Base-by-base conservation (phyloP, 202 grass and related monocot species). In the Dendrocalamus latiflorus region DNA sequence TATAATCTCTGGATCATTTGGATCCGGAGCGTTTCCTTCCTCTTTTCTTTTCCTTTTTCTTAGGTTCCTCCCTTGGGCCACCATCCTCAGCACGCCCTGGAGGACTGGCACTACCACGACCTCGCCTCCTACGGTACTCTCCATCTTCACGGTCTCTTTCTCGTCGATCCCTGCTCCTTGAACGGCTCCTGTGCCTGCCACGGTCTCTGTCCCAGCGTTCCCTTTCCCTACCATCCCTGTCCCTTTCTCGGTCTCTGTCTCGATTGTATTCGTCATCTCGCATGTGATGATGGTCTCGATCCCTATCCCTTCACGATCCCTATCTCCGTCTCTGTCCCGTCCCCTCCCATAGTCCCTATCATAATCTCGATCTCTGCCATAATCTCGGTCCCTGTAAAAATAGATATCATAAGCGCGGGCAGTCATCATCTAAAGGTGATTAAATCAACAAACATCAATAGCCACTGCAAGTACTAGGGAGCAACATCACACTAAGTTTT, bases 61-160 rank as follows among this genome's bases (percentile, higher is more conserved):
- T n/a, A n/a, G n/a, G n/a, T n/a, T n/a, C n/a, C n/a, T n/a, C n/a
- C n/a, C n/a, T n/a, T n/a, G n/a, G n/a, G n/a, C n/a, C n/a, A n/a
- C n/a, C n/a, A n/a, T n/a, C n/a, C n/a, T n/a, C n/a, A n/a, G n/a
- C n/a, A n/a, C n/a, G n/a, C n/a, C n/a, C n/a, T n/a, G n/a, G n/a
- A n/a, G 95, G 92, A 88, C 95, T 95, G 13, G 14, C 45, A 70
- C 90, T 98, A 48, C 85, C 85, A 64, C 85, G 89, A 66, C 70
- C 84, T 55, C 80, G 85, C 75, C 90, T 98, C 76, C 86, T 92
- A 10, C 94, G 85, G 48, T 92, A 78, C 15, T 92, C 94, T 49
- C 91, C n/a, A 41, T 92, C 94, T 87, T 97, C 94, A 85, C 81
- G 83, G 26, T 75, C n/a, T n/a, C n/a, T n/a, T n/a, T 95, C 90